Evolutionary conservation across 176 grass and related monocot species (phyloP), one percentile per base, ranked within the genome.

Genomic region (Triticum dicoccoides): DNA sequence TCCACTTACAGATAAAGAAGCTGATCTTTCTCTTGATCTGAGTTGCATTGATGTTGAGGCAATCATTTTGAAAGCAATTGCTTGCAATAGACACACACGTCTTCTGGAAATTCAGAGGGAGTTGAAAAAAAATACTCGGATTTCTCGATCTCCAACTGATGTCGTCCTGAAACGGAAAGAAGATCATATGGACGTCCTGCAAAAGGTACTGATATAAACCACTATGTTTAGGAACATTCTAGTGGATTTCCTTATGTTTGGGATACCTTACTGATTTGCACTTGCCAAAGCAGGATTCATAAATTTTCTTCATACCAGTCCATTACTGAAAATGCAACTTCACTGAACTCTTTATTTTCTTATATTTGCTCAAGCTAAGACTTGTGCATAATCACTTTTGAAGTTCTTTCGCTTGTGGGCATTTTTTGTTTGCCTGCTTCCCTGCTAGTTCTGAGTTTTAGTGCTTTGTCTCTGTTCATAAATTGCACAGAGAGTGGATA

Each of bases 61-160:
- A 83, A 90, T 98, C 68, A 91, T 98, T 73, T 88, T 98, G 61
- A 95, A 89, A 90, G 96, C 90, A 89, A 95, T 98, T 92, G 75
- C 93, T 54, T 98, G 93, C 85, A 98, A 98, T 84, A 95, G 91
- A 37, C 91, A 98, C 78, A 98, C 96, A 47, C 85, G 84, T 77
- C 85, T 98, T 80, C 73, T 98, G 74, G 96, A 98, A 85, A 98
- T 98, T 81, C 96, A 95, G 32, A 98, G 86, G 68, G 96, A 94
- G 64, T 80, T 98, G 86, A 95, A 51, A 35, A 95, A 87, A 84
- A 92, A 74, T 89, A 82, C 88, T 88, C 91, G 88, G 59, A 91
- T 98, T 86, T 95, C 77, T 34, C 93, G 87, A 49, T 89, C 82
- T 79, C 62, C 87, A 79, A 78, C 63, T 21, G 96, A 95, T 92